Percentiles rank a stretch among this genome's conserved stretches.
Evolutionary conservation across 768 basidiomycete species (phyloP).

Genomic region (Dacryopinax primogenitus): DNA sequence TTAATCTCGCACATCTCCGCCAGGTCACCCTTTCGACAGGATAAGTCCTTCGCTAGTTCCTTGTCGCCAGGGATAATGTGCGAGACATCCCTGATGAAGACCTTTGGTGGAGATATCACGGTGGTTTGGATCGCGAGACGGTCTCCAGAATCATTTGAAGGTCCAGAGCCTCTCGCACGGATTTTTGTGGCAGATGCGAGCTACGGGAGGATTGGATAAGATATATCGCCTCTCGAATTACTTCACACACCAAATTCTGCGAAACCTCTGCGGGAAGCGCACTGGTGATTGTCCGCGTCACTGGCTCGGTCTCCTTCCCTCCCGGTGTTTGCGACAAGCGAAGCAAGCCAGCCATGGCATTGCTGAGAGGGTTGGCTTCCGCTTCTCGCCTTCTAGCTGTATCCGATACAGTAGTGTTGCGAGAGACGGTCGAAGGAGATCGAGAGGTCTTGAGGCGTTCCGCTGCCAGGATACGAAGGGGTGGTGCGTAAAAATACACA

Average conservation of each 20-base stretch:
- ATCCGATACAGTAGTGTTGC: slow-evolving; percentile 10
- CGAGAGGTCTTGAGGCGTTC: slow-evolving; percentile 11
- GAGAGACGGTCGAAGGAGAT: slow-evolving; percentile 14
- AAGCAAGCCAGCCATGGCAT: slow-evolving; percentile 14
- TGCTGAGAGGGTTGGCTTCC: slow-evolving; percentile 13
- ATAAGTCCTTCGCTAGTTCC: slow-evolving; percentile 51
- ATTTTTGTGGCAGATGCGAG: slow-evolving; percentile 1
- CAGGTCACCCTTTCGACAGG: slow-evolving; percentile 33
- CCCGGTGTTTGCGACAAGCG: slow-evolving; percentile 11
- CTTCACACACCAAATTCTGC: background rate
- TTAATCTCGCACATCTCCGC: slow-evolving; percentile 47
- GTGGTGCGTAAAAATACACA: slow-evolving; percentile 60
- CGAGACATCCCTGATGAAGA: slow-evolving; percentile 36
- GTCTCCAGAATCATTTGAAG: background rate
- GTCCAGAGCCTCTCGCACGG: background rate
- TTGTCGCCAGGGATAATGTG: slow-evolving; percentile 40
- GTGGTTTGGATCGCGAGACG: slow-evolving; percentile 28
- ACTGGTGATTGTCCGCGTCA: background rate
- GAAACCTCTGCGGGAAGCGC: background rate
- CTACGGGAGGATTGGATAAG: background rate
- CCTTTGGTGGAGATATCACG: background rate
- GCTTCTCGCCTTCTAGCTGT: slow-evolving; percentile 9
- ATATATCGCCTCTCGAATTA: background rate
- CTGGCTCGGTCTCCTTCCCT: slow-evolving; percentile 8
- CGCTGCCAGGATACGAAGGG: slow-evolving; percentile 46